Percentiles rank a stretch among this genome's conserved stretches.
Evolutionary conservation across 164 flowering plant genomes (phyloP).

Genomic region (Amborella trichopoda): DNA sequence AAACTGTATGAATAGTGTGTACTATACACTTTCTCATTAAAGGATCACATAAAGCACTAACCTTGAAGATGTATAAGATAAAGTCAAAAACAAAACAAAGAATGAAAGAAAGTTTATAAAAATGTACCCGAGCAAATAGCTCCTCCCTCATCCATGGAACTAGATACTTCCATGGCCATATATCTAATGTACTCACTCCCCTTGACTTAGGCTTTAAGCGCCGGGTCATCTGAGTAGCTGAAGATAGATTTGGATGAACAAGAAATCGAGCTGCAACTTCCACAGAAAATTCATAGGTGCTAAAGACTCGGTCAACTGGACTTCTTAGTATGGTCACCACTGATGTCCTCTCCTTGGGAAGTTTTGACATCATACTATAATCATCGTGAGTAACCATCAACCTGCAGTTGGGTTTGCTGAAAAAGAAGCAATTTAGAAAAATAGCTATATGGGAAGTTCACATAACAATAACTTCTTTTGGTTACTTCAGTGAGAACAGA

Average conservation of each 20-base stretch:
- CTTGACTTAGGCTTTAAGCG: slow-evolving; percentile 30
- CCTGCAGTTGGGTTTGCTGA: slow-evolving; percentile 74
- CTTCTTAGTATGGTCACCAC: slow-evolving; percentile 82
- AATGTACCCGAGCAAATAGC: slow-evolving; percentile 76
- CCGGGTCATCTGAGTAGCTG: slow-evolving; percentile 48
- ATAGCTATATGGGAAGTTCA: too few species aligned
- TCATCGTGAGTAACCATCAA: slow-evolving; percentile 92
- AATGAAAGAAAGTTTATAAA: slow-evolving; percentile 1
- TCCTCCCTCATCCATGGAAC: slow-evolving; percentile 99
- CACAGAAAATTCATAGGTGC: slow-evolving; percentile 86
- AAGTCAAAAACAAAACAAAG: background rate
- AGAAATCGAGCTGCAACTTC: slow-evolving; percentile 96
- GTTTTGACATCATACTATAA: slow-evolving; percentile 80
- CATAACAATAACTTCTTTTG: too few species aligned
- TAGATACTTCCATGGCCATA: slow-evolving; percentile 99
- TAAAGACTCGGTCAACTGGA: slow-evolving; percentile 92
- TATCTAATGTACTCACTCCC: slow-evolving; percentile 79
- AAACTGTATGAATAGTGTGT: too few species aligned
- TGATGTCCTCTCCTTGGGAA: slow-evolving; percentile 75
- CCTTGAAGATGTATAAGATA: too few species aligned
- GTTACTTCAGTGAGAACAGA: too few species aligned
- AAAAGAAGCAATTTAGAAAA: slow-evolving; percentile 12
- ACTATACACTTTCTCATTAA: too few species aligned
- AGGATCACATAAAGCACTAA: too few species aligned
- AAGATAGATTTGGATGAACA: slow-evolving; percentile 78